Conservation (phyloP, 257 asterid species). For the Solanum infundibuliforme region DNA sequence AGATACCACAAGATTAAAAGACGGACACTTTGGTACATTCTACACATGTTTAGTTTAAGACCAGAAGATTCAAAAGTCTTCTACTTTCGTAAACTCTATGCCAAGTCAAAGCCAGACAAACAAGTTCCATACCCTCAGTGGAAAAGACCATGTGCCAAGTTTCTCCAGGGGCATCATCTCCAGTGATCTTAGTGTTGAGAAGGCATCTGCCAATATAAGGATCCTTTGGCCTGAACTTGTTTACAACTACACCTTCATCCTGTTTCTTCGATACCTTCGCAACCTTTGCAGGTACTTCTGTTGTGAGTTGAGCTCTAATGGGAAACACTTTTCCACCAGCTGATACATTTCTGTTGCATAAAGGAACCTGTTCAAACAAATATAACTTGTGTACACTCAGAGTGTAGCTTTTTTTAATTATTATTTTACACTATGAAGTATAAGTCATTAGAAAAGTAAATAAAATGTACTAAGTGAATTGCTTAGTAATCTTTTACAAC, state of each 20-base stretch:
- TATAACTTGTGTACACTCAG: background rate
- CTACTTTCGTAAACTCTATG: background rate
- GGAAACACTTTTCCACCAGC: constrained; percentile 26
- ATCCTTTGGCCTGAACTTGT: constrained; percentile 87
- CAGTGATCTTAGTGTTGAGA: constrained; percentile 95
- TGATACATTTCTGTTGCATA: constrained; percentile 42
- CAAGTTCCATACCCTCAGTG: constrained; percentile 79
- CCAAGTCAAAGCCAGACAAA: background rate
- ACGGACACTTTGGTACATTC: background rate
- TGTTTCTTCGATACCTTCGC: constrained; percentile 69
- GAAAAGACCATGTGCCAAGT: constrained; percentile 98
- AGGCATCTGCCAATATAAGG: constrained; percentile 66
- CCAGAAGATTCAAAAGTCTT: background rate
- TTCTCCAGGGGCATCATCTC: constrained; percentile 96
- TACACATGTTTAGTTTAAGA: background rate
- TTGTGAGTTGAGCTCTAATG: constrained; percentile 79
- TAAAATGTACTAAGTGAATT: background rate
- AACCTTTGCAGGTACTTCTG: constrained; percentile 78
- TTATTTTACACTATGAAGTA: background rate
- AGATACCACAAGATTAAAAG: background rate
- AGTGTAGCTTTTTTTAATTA: background rate
- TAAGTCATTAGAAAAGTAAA: background rate
- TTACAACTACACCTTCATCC: constrained; percentile 70
- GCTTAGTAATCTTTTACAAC: background rate
- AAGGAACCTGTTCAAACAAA: constrained; percentile 35